Conservation (phyloP, 345 rosid species). For the Populus tremula region DNA sequence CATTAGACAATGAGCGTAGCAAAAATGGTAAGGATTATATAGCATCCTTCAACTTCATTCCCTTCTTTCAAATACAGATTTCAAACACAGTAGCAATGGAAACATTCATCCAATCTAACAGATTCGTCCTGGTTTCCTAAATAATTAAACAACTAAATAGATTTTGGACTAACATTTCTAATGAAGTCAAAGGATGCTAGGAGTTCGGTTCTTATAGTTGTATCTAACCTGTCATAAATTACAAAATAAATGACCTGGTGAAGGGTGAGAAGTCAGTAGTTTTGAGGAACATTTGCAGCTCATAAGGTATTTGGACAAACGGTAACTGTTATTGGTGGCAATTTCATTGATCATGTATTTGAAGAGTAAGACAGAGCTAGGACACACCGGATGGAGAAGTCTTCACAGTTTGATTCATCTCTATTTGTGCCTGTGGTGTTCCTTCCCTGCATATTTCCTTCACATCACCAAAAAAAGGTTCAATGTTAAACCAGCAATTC, state of each 20-base stretch:
- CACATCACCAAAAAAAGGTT: slow-evolving; percentile 14
- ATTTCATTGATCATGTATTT: slow-evolving; percentile 14
- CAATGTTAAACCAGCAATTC: slow-evolving; percentile 6
- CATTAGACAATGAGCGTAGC: neutral
- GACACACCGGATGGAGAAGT: slow-evolving; percentile 39
- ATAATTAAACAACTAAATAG: neutral
- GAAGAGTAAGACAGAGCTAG: slow-evolving; percentile 23
- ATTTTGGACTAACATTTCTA: slow-evolving; percentile 3
- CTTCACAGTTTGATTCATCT: slow-evolving; percentile 30
- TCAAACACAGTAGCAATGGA: neutral
- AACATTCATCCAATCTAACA: neutral
- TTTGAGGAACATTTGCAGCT: slow-evolving; percentile 27
- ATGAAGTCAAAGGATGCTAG: slow-evolving; percentile 5
- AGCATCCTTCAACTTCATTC: neutral
- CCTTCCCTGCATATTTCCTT: slow-evolving; percentile 44
- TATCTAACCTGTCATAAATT: slow-evolving; percentile 20
- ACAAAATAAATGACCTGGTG: slow-evolving; percentile 18
- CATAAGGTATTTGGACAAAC: neutral
- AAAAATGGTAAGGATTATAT: neutral
- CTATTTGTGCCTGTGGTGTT: slow-evolving; percentile 27
- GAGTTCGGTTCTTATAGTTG: slow-evolving; percentile 4
- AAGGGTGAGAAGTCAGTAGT: slow-evolving; percentile 25
- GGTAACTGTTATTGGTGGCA: neutral
- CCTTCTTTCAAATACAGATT: neutral
- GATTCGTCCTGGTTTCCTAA: neutral